Percentiles rank a stretch among this genome's conserved stretches.
Evolutionary conservation across 2,329 filamentous ascomycete species (phyloP).

Genomic region (Penicillium oxalicum): DNA sequence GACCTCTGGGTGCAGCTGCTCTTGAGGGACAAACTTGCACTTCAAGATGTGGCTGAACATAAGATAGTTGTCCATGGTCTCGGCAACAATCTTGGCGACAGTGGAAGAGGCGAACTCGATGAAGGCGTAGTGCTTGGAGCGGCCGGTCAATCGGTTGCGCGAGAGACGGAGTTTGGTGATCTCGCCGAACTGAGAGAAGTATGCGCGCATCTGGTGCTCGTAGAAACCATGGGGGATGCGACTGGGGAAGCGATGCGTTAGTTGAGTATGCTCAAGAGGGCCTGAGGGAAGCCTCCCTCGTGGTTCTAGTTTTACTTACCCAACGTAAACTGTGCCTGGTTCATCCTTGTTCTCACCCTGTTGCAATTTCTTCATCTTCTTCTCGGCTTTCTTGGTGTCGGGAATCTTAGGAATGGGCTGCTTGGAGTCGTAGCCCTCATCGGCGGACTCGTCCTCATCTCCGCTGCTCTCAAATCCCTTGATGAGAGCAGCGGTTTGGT

Average conservation of each 20-base stretch:
- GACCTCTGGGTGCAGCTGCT: constrained; percentile 70
- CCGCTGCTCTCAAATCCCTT: constrained; percentile 52
- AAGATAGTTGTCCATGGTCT: constrained; percentile 97
- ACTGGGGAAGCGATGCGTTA: constrained; percentile 30
- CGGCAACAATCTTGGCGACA: constrained; percentile 84
- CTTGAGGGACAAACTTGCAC: constrained; percentile 69
- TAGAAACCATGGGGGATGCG: constrained; percentile 94
- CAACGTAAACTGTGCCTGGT: constrained; percentile 81
- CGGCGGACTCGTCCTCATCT: constrained; percentile 47
- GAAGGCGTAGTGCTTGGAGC: constrained; percentile 90
- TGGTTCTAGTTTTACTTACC: constrained; percentile 39
- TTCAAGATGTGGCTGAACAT: constrained; percentile 92
- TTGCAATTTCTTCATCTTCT: constrained; percentile 47
- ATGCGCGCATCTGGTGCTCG: constrained; percentile 88
- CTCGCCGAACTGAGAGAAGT: constrained; percentile 87
- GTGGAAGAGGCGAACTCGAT: constrained; percentile 74
- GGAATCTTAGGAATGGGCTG: constrained; percentile 40
- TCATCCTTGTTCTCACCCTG: constrained; percentile 39
- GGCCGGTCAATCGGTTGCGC: constrained; percentile 85
- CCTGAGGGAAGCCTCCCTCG: not conserved
- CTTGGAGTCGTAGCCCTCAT: constrained; percentile 43
- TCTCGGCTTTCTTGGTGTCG: constrained; percentile 43
- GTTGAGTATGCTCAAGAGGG: constrained; percentile 1
- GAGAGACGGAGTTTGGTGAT: constrained; percentile 76
- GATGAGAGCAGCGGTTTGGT: constrained; percentile 50